These are phyloP conservation scores for Phytopythium delawarense DNA, from an alignment of 352 stramenopile genomes.

Conservation along the genomic window DNA sequence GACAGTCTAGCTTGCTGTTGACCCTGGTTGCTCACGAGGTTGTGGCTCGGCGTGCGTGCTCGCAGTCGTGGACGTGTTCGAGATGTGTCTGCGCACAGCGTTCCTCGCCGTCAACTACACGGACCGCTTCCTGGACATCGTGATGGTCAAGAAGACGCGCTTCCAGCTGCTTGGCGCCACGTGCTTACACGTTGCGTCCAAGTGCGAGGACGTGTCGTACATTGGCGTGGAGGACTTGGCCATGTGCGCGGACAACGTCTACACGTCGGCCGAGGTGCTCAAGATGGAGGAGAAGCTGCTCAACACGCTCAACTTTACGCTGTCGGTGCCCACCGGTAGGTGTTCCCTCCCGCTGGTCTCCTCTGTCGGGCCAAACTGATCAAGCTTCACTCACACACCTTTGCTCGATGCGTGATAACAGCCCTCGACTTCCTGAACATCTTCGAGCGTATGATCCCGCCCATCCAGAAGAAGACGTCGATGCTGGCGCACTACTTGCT, in stretches of 20 bases:
- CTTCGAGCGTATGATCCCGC: slow-evolving; percentile 84
- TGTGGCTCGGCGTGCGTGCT: background rate
- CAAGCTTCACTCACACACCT: background rate
- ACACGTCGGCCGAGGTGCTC: slow-evolving; percentile 85
- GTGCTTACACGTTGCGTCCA: slow-evolving; percentile 87
- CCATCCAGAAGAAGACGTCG: slow-evolving; percentile 79
- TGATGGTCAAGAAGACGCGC: slow-evolving; percentile 86
- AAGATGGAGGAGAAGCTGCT: slow-evolving; percentile 91
- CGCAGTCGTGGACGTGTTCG: slow-evolving; percentile 90
- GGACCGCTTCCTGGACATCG: slow-evolving; percentile 83
- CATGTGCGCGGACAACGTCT: slow-evolving; percentile 90
- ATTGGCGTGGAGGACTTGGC: slow-evolving; percentile 90
- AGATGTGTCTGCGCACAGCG: slow-evolving; percentile 88
- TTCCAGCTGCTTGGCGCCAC: slow-evolving; percentile 90
- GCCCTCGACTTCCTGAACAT: slow-evolving; percentile 89
- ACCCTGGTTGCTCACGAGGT: background rate
- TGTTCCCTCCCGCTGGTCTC: background rate
- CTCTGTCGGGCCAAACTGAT: background rate
- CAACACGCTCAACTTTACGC: slow-evolving; percentile 90
- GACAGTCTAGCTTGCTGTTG: background rate
- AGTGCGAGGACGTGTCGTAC: slow-evolving; percentile 91
- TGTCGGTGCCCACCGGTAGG: slow-evolving; percentile 85
- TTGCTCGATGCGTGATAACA: slow-evolving; percentile 12
- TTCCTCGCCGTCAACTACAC: slow-evolving; percentile 91
- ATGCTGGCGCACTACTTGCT: slow-evolving; percentile 89